phyloP scores from a whole-genome alignment of 345 rosid species.

The Rhodamnia rubescens region DNA sequence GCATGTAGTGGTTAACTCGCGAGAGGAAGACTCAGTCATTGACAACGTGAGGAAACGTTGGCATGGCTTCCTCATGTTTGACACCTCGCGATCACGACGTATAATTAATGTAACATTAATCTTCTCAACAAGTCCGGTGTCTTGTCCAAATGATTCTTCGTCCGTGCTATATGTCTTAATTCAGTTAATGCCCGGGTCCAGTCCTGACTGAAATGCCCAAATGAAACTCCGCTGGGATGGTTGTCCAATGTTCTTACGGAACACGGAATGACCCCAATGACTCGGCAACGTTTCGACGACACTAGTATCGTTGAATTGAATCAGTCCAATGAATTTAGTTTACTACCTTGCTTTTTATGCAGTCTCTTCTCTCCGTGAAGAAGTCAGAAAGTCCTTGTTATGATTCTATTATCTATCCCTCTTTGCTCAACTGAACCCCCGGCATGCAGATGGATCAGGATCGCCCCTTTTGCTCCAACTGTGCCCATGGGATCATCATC shows the following conservation, averaged over 20 bases:
- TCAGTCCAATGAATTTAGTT: not conserved
- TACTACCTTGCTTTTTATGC: not conserved
- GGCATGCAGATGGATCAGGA: not conserved
- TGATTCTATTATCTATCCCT: not conserved
- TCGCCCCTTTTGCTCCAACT: not conserved
- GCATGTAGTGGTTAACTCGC: not conserved
- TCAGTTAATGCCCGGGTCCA: not conserved
- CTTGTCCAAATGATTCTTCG: not conserved
- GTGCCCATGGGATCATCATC: not conserved
- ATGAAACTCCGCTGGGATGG: not conserved
- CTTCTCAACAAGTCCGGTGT: not conserved
- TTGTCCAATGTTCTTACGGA: not conserved
- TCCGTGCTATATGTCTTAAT: not conserved
- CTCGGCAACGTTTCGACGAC: not conserved
- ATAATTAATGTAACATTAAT: not conserved
- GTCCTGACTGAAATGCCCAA: not conserved
- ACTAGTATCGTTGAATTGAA: not conserved
- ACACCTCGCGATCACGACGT: not conserved
- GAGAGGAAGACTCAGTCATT: not conserved
- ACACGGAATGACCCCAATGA: not conserved
- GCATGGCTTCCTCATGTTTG: not conserved
- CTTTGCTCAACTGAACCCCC: not conserved
- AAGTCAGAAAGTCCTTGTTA: not conserved
- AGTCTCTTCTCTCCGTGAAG: not conserved
- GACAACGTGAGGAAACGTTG: not conserved